A percentile compares a stretch with the other conserved stretches of the same genome.
Conservation (phyloP, 371 early-diverging fungal genomes). For the Apophysomyces elegans region DNA sequence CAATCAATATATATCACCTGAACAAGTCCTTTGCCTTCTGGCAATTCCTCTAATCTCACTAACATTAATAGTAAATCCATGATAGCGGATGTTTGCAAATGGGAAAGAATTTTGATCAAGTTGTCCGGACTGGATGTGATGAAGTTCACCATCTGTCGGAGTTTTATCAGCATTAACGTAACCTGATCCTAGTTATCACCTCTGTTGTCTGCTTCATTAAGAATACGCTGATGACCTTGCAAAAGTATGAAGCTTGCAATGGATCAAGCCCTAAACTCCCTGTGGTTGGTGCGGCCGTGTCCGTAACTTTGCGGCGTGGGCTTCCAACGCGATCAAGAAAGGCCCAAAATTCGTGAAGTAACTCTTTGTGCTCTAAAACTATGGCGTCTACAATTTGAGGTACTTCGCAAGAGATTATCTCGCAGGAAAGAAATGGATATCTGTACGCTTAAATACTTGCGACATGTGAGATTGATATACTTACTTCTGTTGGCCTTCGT, state of each 20-base stretch:
- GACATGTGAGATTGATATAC: constrained; percentile 17
- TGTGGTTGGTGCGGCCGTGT: background rate
- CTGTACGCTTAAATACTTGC: constrained; percentile 31
- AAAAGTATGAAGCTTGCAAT: constrained; percentile 84
- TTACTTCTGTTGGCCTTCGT: constrained; percentile 75
- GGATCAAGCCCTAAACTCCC: constrained; percentile 61
- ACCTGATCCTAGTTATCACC: constrained; percentile 38
- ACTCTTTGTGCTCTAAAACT: constrained; percentile 60
- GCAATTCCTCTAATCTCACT: constrained; percentile 86
- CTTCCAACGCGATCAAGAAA: constrained; percentile 72
- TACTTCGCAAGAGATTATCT: constrained; percentile 86
- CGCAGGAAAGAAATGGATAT: constrained; percentile 84
- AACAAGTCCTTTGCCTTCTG: constrained; percentile 79
- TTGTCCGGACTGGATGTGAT: constrained; percentile 66
- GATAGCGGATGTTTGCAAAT: constrained; percentile 82
- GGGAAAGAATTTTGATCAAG: constrained; percentile 62
- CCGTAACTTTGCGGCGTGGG: constrained; percentile 13
- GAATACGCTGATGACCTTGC: constrained; percentile 82
- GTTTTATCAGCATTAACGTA: background rate
- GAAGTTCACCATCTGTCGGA: constrained; percentile 59
- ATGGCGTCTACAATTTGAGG: constrained; percentile 80
- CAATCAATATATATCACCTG: constrained; percentile 52
- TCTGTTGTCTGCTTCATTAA: constrained; percentile 82
- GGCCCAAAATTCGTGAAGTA: constrained; percentile 79
- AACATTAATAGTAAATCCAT: constrained; percentile 89